These are phyloP conservation scores for Umbilicaria muhlenbergii DNA, from an alignment of 495 filamentous ascomycete species.

Conservation along the genomic window DNA sequence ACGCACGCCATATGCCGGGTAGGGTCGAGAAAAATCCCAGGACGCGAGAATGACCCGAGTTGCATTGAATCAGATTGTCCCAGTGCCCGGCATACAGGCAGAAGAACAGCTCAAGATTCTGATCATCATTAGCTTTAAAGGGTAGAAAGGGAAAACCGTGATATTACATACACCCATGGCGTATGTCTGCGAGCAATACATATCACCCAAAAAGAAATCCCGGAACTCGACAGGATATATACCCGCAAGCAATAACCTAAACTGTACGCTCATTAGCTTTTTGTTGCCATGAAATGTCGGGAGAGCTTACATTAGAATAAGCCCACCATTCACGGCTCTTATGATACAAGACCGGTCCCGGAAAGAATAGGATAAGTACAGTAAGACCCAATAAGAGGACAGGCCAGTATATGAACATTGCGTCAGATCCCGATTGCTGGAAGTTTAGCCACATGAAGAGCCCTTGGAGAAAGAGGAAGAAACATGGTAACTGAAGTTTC, in stretches of 20 bases:
- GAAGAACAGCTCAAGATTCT: conserved; percentile 88
- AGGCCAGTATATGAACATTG: conserved; percentile 75
- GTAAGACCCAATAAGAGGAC: conserved; percentile 61
- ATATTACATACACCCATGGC: conserved; percentile 55
- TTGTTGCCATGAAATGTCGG: not conserved
- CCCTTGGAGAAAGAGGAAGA: conserved; percentile 64
- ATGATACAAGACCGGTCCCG: conserved; percentile 57
- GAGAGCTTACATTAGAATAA: conserved; percentile 57
- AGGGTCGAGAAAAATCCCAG: conserved; percentile 77
- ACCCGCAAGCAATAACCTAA: conserved; percentile 69
- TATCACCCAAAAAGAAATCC: conserved; percentile 95
- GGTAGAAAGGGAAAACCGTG: not conserved
- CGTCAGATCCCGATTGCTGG: conserved; percentile 39
- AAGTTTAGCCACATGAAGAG: conserved; percentile 82
- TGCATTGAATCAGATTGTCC: conserved; percentile 58
- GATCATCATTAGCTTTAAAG: conserved; percentile 12
- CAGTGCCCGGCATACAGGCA: conserved; percentile 75
- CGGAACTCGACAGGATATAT: conserved; percentile 89
- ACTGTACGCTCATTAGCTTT: conserved; percentile 35
- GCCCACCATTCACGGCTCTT: conserved; percentile 67
- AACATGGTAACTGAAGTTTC: conserved; percentile 43
- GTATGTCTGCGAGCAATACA: conserved; percentile 92
- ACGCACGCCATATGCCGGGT: conserved; percentile 72
- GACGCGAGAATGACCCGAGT: conserved; percentile 67
- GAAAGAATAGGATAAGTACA: conserved; percentile 54